Evolutionary conservation across 2,329 filamentous ascomycete genomes (phyloP).

Genomic region (Stagonosporopsis cucurbitacearum): DNA sequence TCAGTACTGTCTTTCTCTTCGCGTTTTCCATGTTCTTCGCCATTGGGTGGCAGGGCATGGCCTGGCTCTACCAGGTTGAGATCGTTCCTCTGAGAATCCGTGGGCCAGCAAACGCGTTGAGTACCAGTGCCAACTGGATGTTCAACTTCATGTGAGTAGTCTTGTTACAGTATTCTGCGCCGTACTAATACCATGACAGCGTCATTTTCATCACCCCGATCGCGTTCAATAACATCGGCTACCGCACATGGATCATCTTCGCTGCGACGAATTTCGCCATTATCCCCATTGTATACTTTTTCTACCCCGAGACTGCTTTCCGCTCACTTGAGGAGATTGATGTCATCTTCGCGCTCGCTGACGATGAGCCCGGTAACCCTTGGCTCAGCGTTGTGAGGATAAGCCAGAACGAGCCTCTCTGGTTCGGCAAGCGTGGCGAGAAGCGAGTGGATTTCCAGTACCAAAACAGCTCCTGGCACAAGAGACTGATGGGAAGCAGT

Average conservation of each 20-base stretch:
- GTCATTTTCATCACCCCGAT: conserved; percentile 71
- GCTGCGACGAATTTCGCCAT: conserved; percentile 59
- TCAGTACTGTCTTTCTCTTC: conserved; percentile 73
- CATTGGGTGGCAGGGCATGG: conserved; percentile 77
- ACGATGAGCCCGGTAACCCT: conserved; percentile 57
- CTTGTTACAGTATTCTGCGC: neutral
- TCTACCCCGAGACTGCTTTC: conserved; percentile 66
- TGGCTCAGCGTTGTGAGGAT: conserved; percentile 57
- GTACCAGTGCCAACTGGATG: conserved; percentile 89
- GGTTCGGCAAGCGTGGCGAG: conserved; percentile 64
- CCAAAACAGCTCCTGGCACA: conserved; percentile 40
- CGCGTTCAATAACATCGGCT: conserved; percentile 61
- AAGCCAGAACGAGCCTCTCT: conserved; percentile 59
- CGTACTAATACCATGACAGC: conserved; percentile 44
- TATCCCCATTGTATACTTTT: conserved; percentile 63
- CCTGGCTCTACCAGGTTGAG: conserved; percentile 70
- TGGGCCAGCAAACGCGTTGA: conserved; percentile 83
- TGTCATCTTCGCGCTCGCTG: conserved; percentile 63
- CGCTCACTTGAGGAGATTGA: conserved; percentile 70
- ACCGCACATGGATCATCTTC: conserved; percentile 66
- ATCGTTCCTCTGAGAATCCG: conserved; percentile 88
- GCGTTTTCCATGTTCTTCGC: conserved; percentile 94
- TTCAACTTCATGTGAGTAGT: conserved; percentile 59
- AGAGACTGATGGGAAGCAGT: conserved; percentile 23
- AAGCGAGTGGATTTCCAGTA: conserved; percentile 57